Percentiles rank a stretch among this genome's conserved stretches.
Conservation (phyloP, 768 basidiomycete genomes). For the Hericium alpestre region DNA sequence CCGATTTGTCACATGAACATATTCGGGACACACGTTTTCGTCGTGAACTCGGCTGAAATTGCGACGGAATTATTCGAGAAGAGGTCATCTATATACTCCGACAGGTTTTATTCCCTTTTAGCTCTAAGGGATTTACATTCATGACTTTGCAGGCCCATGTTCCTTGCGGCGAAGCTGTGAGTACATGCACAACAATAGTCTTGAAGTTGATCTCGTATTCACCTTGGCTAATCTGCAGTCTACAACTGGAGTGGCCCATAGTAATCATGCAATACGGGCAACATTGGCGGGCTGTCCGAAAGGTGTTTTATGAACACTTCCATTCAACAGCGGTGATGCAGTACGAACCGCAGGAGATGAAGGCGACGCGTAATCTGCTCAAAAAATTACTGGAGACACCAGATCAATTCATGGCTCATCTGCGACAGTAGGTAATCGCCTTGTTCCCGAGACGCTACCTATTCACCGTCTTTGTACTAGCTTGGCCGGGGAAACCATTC, state of each 20-base stretch:
- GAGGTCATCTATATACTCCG: conserved; percentile 17
- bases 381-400: background rate
- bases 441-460: background rate
- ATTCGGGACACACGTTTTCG: conserved; percentile 14
- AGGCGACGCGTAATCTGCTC: background rate
- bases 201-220: too few species aligned
- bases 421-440: background rate
- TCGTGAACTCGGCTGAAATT: conserved; percentile 15
- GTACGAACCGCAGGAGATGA: background rate
- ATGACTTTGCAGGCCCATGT: too few species aligned
- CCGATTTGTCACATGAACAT: conserved; percentile 8
- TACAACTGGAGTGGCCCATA: background rate
- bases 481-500: too few species aligned
- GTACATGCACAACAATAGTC: too few species aligned
- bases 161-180: too few species aligned
- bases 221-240: too few species aligned
- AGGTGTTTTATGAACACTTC: background rate
- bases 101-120: background rate
- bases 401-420: background rate
- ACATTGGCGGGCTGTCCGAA: background rate
- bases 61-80: conserved; percentile 16
- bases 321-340: background rate
- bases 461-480: background rate
- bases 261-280: background rate
- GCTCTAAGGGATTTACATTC: too few species aligned